Evolutionary conservation across 352 stramenopile genomes (phyloP), one percentile per base, ranked within the genome.

Genomic region (Phytophthora hybrid): DNA sequence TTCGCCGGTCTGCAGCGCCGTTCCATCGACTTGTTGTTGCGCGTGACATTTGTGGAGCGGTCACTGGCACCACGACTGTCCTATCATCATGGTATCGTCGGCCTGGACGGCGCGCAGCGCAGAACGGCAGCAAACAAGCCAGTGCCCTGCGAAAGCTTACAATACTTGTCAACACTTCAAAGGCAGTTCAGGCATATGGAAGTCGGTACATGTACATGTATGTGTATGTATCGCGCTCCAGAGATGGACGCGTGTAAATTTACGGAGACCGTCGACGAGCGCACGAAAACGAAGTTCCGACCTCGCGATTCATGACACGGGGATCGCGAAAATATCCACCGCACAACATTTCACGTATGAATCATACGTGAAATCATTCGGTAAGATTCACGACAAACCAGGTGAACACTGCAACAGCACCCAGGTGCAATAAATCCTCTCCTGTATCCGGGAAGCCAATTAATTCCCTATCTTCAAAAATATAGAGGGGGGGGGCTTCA

Each of bases 281-380:
- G 41, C 41, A 49, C 41, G 41, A 44, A 49, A 49, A 49, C 41
- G 41, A 49, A 49, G 41, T 18, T 49, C 41, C 41, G 41, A n/a
- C 41, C 41, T 49, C 18, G 16, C 14, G 44, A n/a, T 10, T 52
- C n/a, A 23, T 52, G 16, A 23, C 14, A 52, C 5, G 13, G 44
- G 16, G 41, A 51, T 18, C 59, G 32, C 44, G 19, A 59, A 71
- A 66, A 37, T 54, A 54, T 49, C 39, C 41, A 18, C 41, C 41
- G n/a, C 34, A 41, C 9, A 41, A 16, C 1, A 31, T 31, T 6
- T 31, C 26, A 31, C 26, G 26, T 31, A 31, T 31, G 26, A 31
- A 31, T 31, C 26, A 31, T 31, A 31, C 26, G 26, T 31, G 26
- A 31, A 31, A 31, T 31, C 26, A 31, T 31, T 6, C 4, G 11